Evolutionary conservation across 2,329 filamentous ascomycete genomes (phyloP), one percentile per base, ranked within the genome.

Genomic region (Fusarium pseudocircinatum): DNA sequence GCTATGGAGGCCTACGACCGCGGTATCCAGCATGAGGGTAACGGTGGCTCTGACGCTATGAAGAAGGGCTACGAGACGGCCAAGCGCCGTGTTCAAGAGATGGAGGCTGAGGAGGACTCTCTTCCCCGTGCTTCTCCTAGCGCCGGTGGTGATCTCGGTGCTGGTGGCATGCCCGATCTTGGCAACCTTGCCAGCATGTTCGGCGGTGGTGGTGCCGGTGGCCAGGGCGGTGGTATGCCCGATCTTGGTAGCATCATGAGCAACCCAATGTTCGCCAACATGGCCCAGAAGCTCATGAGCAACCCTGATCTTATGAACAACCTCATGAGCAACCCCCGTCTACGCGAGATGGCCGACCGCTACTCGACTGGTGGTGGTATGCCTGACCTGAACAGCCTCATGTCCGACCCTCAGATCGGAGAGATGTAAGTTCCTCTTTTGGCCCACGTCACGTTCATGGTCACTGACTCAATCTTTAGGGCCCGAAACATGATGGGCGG

Each of bases 211-310:
- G 87, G 84, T 24, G 89, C 87, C 32, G 90, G 84, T 15, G 91
- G 89, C 10, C 91, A 88, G 26, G 91, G 86, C 13, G 92, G 92
- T 58, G 94, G 94, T 61, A 96, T 97, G 93, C 95, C 95, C 18
- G 96, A 98, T 82, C 86, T 99, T 30, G 85, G 90, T 73, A 90
- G 90, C 72, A 91, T 99, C 82, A 97, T 98, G 95, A 95, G 87
- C 87, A 99, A 98, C 86, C 96, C 96, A 63, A 98, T 98, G 96
- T 97, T 99, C 85, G 91, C 95, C 57, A 93, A 89, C 85, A 98
- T 98, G 95, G 96, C 96, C 9, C 94, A 98, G 86, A 97, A 94
- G 83, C 84, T 99, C 62, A 98, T 98, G 96, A 94, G 91, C 84
- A 98, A 99, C 85, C 96, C 96, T 0, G 94, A 97, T 15, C 91